Base-by-base conservation (phyloP, 345 rosid species). In the Fremontodendron californicum region DNA sequence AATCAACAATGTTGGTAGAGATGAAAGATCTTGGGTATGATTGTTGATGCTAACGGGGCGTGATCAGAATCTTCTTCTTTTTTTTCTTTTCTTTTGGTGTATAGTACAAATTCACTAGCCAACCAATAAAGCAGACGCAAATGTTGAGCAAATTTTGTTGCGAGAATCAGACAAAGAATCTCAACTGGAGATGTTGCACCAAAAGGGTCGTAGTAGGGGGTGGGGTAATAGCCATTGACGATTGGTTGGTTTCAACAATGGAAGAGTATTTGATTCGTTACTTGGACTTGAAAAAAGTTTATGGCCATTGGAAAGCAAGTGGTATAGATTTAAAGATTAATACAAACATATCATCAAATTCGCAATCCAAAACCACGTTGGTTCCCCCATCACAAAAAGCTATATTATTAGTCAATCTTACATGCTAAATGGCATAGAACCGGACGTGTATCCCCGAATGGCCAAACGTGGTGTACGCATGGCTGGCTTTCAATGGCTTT, bases 221-320 rank as follows among this genome's bases (percentile, higher is more conserved):
- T 21, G 31, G 15, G 63, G 40, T 5, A 19, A n/a, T n/a, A 39
- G 0, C 25, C 13, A 46, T 9, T 23, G 33, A 52, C 33, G 21
- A 54, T 40, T 70, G 69, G 40, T 8, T 74, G 71, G 27, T 37
- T 61, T 52, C 27, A 2, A 11, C 49, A 70, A 54, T 11, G 35
- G 60, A 31, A 67, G n/a, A 49, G 77, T n/a, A 79, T 82, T 66
- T 76, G 80, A 86, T 84, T 86, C 82, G 71, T 75, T 31, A 0
- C 25, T 10, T 46, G 23, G 78, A 10, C 61, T 39, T 39, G 6
- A 12, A 62, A 48, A 37, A 67, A 76, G 27, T 6, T 8, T 46
- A 63, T 35, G 77, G 18, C 40, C 48, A 74, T 65, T 66, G 77
- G 3, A 27, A 40, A 49, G 57, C 46, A 33, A 43, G 58, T 63